A percentile compares a stretch with the other conserved stretches of the same genome.
phyloP scores from a whole-genome alignment of 2,329 filamentous ascomycete species.

The Epichloe coenophiala region DNA sequence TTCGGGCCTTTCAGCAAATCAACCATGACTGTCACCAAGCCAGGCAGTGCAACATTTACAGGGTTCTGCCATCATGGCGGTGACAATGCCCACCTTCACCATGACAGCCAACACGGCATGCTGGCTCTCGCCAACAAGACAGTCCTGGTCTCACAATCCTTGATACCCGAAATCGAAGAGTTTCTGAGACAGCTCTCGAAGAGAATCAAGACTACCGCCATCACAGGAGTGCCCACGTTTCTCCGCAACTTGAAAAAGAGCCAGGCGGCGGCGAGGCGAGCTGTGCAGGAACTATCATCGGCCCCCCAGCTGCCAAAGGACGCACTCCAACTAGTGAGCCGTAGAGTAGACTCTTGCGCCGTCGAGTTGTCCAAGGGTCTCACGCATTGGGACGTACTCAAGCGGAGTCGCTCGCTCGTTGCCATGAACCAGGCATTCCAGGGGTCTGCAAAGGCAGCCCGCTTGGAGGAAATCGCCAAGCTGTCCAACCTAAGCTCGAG shows the following conservation, averaged over 20 bases:
- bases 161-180: slow-evolving; percentile 9
- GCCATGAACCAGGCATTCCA: slow-evolving; percentile 21
- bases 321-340: slow-evolving; percentile 6
- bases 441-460: slow-evolving; percentile 15
- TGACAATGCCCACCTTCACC: neutral
- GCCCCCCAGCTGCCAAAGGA: slow-evolving; percentile 4
- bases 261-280: slow-evolving; percentile 4
- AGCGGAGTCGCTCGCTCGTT: slow-evolving; percentile 17
- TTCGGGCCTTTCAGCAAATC: neutral
- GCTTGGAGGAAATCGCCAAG: slow-evolving; percentile 13
- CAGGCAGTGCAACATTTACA: neutral
- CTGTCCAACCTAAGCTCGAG: slow-evolving; percentile 8
- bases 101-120: neutral
- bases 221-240: slow-evolving; percentile 11
- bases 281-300: slow-evolving; percentile 6
- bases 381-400: slow-evolving; percentile 20
- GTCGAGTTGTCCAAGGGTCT: slow-evolving; percentile 11
- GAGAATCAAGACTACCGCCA: slow-evolving; percentile 3
- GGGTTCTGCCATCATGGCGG: neutral
- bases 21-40: neutral
- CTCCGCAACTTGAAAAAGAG: slow-evolving; percentile 10
- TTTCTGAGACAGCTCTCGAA: slow-evolving; percentile 6
- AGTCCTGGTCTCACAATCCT: slow-evolving; percentile 4
- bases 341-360: slow-evolving; percentile 13
- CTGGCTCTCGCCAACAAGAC: slow-evolving; percentile 5